phyloP scores from a whole-genome alignment of 176 grass and related monocot genomes.

The Zea mays region DNA sequence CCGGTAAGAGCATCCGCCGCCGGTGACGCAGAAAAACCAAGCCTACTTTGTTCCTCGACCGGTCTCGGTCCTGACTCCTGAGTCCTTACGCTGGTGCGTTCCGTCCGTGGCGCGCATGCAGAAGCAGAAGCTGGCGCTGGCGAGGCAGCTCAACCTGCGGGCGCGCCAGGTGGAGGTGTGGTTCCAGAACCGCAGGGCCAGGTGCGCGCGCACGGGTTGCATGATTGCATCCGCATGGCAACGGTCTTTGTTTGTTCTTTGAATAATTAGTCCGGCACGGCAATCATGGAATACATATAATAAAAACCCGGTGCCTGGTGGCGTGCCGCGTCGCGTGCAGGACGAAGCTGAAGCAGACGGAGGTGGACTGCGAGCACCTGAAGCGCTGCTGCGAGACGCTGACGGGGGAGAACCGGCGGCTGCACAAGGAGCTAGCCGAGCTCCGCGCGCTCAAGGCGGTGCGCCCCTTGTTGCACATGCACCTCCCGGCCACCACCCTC shows the following conservation, averaged over 20 bases:
- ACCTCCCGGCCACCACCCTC: constrained; percentile 88
- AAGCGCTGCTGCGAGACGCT: constrained; percentile 98
- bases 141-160: constrained; percentile 74
- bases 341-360: constrained; percentile 99
- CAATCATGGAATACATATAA: background rate
- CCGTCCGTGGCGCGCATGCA: constrained; percentile 18
- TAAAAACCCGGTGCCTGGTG: too few species aligned
- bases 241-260: too few species aligned
- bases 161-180: constrained; percentile 95
- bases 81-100: background rate
- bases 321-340: constrained; percentile 37
- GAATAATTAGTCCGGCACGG: too few species aligned
- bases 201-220: constrained; percentile 34
- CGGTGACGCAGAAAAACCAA: background rate
- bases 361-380: constrained; percentile 94
- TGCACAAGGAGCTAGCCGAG: constrained; percentile 93
- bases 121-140: constrained; percentile 88
- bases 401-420: constrained; percentile 96
- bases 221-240: too few species aligned
- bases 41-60: background rate
- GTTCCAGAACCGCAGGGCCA: constrained; percentile 93
- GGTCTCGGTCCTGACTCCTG: background rate
- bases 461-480: constrained; percentile 75
- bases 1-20: constrained; percentile 49
- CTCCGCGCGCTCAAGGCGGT: constrained; percentile 78